phyloP scores from a whole-genome alignment of 192 early-diverging fungal species.

The Chytriomyces sp. region DNA sequence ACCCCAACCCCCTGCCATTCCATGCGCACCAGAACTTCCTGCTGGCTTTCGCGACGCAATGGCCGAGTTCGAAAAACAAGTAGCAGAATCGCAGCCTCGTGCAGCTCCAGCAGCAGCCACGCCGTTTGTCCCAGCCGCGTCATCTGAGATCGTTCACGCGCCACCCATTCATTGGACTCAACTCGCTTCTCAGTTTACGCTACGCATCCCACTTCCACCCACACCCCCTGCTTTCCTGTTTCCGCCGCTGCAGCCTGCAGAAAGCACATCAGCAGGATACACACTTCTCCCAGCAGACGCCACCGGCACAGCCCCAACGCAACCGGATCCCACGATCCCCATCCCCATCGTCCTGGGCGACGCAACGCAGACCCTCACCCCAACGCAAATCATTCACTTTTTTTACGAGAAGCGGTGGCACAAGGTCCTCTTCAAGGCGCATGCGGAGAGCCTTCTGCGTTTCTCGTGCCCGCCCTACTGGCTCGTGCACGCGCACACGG shows the following conservation, averaged over 20 bases:
- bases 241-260: not conserved
- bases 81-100: not conserved
- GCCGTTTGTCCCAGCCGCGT: not conserved
- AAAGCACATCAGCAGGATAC: not conserved
- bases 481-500: constrained; percentile 10
- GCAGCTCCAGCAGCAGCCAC: not conserved
- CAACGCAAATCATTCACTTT: constrained; percentile 10
- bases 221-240: not conserved
- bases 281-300: not conserved
- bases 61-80: constrained; percentile 2
- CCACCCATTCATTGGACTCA: not conserved
- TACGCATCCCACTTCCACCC: not conserved
- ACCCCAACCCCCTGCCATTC: constrained; percentile 18
- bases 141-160: not conserved
- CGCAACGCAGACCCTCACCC: not conserved
- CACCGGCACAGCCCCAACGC: not conserved
- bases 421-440: not conserved
- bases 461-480: constrained; percentile 5
- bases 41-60: constrained; percentile 3
- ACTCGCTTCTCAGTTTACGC: not conserved
- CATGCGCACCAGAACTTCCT: constrained; percentile 5
- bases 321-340: not conserved
- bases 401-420: constrained; percentile 10
- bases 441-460: not conserved
- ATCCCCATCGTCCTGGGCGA: not conserved